A percentile compares a stretch with the other conserved stretches of the same genome.
These are phyloP conservation scores for Chimonanthus salicifolius DNA, from an alignment of 164 flowering plant genomes.

Conservation along the genomic window DNA sequence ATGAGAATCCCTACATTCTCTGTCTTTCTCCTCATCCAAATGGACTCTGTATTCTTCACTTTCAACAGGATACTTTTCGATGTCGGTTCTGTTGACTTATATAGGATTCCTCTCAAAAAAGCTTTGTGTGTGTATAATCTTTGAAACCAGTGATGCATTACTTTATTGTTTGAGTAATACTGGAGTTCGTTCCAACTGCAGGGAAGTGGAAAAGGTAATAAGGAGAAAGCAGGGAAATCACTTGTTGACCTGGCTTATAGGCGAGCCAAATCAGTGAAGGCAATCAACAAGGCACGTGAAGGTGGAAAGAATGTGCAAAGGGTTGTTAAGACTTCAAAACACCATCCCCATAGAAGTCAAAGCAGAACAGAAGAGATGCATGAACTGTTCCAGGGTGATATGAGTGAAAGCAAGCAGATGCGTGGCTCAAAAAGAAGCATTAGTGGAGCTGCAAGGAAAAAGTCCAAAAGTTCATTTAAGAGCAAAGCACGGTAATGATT, in stretches of 20 bases:
- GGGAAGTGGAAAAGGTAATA: conserved; percentile 39
- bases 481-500: conserved; percentile 83
- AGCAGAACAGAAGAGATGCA: conserved; percentile 71
- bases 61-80: too few relatives aligned
- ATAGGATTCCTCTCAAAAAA: too few relatives aligned
- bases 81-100: too few relatives aligned
- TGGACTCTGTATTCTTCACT: too few relatives aligned
- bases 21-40: neutral
- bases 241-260: conserved; percentile 73
- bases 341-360: conserved; percentile 31
- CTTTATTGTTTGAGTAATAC: too few relatives aligned
- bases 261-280: conserved; percentile 80
- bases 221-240: conserved; percentile 51
- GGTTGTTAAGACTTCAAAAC: conserved; percentile 31
- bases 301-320: conserved; percentile 52
- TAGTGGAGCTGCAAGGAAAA: conserved; percentile 37
- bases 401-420: conserved; percentile 57
- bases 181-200: conserved; percentile 18
- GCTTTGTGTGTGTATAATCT: too few relatives aligned
- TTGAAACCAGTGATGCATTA: too few relatives aligned
- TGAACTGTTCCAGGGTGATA: conserved; percentile 74
- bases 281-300: conserved; percentile 54
- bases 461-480: conserved; percentile 68
- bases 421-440: conserved; percentile 20
- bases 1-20: neutral